phyloP scores from a whole-genome alignment of 164 flowering plant genomes.

The Paratinospora sagittata region DNA sequence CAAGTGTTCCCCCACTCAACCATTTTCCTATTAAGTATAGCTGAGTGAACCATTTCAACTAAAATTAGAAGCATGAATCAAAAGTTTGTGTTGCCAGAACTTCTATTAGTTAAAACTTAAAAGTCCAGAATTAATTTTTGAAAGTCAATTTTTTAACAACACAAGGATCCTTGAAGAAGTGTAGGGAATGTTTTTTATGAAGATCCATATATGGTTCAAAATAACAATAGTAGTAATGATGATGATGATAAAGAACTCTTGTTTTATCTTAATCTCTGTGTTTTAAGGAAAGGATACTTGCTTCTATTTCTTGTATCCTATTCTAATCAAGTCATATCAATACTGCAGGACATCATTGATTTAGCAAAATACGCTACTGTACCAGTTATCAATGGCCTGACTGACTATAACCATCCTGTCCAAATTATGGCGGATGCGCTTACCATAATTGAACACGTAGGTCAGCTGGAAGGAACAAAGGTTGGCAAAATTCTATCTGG shows the following conservation, averaged over 20 bases:
- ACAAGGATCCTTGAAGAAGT: too few relatives aligned
- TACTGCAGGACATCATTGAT: slow-evolving; percentile 81
- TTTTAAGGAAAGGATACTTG: not conserved
- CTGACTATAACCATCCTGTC: slow-evolving; percentile 96
- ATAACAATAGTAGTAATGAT: not conserved
- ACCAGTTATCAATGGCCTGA: slow-evolving; percentile 89
- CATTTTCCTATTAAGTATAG: too few relatives aligned
- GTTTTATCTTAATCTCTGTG: not conserved
- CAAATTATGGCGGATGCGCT: slow-evolving; percentile 99
- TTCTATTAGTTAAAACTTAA: too few relatives aligned
- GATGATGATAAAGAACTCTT: not conserved
- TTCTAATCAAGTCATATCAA: not conserved
- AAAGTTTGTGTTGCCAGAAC: too few relatives aligned
- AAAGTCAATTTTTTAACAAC: too few relatives aligned
- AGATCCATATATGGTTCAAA: too few relatives aligned
- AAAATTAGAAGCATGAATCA: too few relatives aligned
- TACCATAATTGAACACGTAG: slow-evolving; percentile 89
- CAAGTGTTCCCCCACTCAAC: too few relatives aligned
- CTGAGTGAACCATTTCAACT: too few relatives aligned
- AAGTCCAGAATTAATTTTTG: too few relatives aligned
- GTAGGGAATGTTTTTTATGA: too few relatives aligned
- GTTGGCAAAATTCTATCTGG: slow-evolving; percentile 24
- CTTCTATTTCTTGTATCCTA: slow-evolving; percentile 2
- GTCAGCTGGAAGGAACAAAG: slow-evolving; percentile 89
- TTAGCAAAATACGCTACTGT: slow-evolving; percentile 78